A percentile compares a stretch with the other conserved stretches of the same genome.
phyloP scores from a whole-genome alignment of 2,329 filamentous ascomycete species.

The Clathrospora elynae region DNA sequence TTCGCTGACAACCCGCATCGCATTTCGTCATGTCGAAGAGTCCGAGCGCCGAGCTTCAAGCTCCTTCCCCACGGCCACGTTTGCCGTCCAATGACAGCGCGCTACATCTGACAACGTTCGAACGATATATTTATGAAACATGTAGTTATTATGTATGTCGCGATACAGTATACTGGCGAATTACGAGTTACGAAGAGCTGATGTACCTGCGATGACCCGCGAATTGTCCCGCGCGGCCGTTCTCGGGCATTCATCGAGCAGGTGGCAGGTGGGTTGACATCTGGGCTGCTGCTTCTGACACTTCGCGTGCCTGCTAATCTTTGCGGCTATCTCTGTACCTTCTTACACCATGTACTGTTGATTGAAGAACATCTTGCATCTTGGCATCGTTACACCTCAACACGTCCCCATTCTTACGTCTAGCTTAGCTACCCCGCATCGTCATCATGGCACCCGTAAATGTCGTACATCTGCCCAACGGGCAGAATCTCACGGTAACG shows the following conservation, averaged over 20 bases:
- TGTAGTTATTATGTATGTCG: not conserved
- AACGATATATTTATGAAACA: not conserved
- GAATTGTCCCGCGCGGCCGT: constrained; percentile 18
- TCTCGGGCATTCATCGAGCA: constrained; percentile 14
- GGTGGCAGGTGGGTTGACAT: constrained; percentile 9
- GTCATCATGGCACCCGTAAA: constrained; percentile 49
- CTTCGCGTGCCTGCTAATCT: constrained; percentile 21
- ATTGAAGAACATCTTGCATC: constrained; percentile 13
- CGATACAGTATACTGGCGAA: not conserved
- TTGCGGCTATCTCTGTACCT: constrained; percentile 6
- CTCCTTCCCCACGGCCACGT: constrained; percentile 13
- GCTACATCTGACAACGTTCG: not conserved
- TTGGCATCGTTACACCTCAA: constrained; percentile 3
- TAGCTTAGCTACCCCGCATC: constrained; percentile 33
- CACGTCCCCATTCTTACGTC: constrained; percentile 7
- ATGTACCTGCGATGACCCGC: constrained; percentile 7
- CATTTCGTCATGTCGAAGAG: constrained; percentile 36
- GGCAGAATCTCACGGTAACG: constrained; percentile 78
- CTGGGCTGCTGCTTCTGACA: constrained; percentile 24
- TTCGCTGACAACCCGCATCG: constrained; percentile 20
- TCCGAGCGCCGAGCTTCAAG: constrained; percentile 28
- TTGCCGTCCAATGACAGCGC: constrained; percentile 23
- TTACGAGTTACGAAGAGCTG: not conserved
- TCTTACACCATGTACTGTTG: constrained; percentile 30
- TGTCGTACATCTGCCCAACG: constrained; percentile 79